These are phyloP conservation scores for Penicillium janthinellum DNA, from an alignment of 2,329 filamentous ascomycete species.

Conservation along the genomic window DNA sequence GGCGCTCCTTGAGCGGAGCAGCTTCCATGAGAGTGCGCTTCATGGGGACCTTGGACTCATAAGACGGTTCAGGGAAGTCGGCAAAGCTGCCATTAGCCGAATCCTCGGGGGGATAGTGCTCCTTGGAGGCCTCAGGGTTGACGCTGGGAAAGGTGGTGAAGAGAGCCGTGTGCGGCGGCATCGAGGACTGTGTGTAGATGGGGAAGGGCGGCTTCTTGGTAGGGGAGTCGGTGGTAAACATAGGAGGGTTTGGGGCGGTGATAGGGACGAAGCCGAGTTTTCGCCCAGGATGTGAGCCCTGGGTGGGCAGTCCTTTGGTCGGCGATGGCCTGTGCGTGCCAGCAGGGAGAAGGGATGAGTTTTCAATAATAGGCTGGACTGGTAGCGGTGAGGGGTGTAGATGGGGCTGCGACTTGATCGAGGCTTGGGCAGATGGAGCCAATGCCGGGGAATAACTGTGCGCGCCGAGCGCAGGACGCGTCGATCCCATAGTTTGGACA, in stretches of 20 bases:
- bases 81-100: slow-evolving; percentile 49
- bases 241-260: slow-evolving; percentile 46
- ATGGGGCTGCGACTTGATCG: slow-evolving; percentile 38
- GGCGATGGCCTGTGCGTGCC: slow-evolving; percentile 63
- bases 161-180: slow-evolving; percentile 47
- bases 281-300: slow-evolving; percentile 59
- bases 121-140: slow-evolving; percentile 51
- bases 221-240: slow-evolving; percentile 52
- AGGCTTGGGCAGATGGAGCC: slow-evolving; percentile 42
- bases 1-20: slow-evolving; percentile 70
- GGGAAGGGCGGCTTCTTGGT: slow-evolving; percentile 47
- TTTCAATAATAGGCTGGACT: slow-evolving; percentile 45
- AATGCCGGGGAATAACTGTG: slow-evolving; percentile 62
- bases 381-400: slow-evolving; percentile 58
- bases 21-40: slow-evolving; percentile 72
- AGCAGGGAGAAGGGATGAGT: slow-evolving; percentile 61
- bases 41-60: slow-evolving; percentile 46
- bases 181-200: slow-evolving; percentile 36
- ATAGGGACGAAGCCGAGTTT: slow-evolving; percentile 65
- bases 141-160: slow-evolving; percentile 55
- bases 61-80: slow-evolving; percentile 51
- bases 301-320: slow-evolving; percentile 61
- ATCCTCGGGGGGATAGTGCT: slow-evolving; percentile 44
- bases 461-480: slow-evolving; percentile 51
- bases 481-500: slow-evolving; percentile 40